Evolutionary conservation across 163 green algal species (phyloP).

Genomic region (Scenedesmus sp.): DNA sequence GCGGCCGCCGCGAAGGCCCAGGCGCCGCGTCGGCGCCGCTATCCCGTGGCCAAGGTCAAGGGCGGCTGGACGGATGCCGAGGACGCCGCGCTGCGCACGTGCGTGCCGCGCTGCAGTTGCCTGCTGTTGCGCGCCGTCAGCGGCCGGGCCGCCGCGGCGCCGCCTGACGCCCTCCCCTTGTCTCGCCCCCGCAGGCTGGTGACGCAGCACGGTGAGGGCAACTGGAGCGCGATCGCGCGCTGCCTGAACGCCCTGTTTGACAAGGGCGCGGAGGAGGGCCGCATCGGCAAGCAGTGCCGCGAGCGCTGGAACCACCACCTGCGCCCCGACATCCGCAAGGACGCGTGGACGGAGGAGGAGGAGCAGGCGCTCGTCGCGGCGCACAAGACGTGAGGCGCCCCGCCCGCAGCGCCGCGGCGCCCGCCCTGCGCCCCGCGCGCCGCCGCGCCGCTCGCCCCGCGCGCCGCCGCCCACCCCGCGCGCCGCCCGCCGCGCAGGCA

Average conservation of each 20-base stretch:
- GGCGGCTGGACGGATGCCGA: slow-evolving; percentile 72
- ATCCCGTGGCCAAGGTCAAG: slow-evolving; percentile 75
- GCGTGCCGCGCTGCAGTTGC: neutral
- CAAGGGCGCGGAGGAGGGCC: neutral
- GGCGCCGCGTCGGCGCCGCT: slow-evolving; percentile 31
- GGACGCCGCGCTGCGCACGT: slow-evolving; percentile 55
- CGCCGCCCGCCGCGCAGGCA: slow-evolving; percentile 27
- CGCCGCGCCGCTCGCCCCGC: neutral
- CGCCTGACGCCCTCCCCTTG: neutral
- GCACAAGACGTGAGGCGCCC: slow-evolving; percentile 53
- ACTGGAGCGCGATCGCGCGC: slow-evolving; percentile 80
- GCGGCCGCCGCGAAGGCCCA: no score
- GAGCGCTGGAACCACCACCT: slow-evolving; percentile 89
- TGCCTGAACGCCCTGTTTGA: slow-evolving; percentile 53
- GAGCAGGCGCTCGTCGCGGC: slow-evolving; percentile 72
- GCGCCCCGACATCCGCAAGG: slow-evolving; percentile 80
- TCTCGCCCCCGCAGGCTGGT: slow-evolving; percentile 69
- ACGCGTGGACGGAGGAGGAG: slow-evolving; percentile 80
- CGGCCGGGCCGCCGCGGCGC: neutral
- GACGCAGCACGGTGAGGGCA: slow-evolving; percentile 74
- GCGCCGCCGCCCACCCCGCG: neutral
- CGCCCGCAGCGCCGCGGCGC: no score
- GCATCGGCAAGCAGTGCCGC: slow-evolving; percentile 85
- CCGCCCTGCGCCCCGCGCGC: neutral
- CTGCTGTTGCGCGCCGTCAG: neutral